These are phyloP conservation scores for Penicillium occitanis DNA, from an alignment of 2,329 filamentous ascomycete genomes.

Conservation along the genomic window DNA sequence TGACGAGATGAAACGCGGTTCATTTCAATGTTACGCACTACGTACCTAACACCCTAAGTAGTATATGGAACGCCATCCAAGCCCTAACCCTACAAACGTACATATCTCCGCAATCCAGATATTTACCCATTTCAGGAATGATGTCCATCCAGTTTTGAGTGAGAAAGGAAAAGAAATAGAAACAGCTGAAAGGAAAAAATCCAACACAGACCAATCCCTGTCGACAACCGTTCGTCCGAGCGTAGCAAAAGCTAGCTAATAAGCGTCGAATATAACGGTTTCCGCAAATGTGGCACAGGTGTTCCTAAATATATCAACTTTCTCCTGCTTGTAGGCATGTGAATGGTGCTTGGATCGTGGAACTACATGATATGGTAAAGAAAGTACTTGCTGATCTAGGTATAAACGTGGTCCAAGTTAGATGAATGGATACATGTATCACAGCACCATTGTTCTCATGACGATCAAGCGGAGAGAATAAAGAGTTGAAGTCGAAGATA, in stretches of 20 bases:
- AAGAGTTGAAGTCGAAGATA: neutral
- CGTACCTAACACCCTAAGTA: neutral
- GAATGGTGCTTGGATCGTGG: neutral
- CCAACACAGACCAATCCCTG: neutral
- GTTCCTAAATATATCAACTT: conserved; percentile 2
- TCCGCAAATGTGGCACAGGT: conserved; percentile 3
- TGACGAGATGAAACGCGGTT: neutral
- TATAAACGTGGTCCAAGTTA: neutral
- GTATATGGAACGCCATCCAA: neutral
- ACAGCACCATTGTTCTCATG: neutral
- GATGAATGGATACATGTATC: neutral
- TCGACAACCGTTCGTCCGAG: neutral
- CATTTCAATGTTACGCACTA: neutral
- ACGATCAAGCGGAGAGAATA: neutral
- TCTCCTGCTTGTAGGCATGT: too few relatives aligned
- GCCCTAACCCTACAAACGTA: neutral
- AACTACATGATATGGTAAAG: neutral
- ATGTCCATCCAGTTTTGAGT: neutral
- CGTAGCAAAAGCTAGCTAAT: neutral
- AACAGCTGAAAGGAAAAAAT: neutral
- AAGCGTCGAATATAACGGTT: neutral
- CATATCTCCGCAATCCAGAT: neutral
- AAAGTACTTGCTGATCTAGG: neutral
- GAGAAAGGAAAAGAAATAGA: neutral
- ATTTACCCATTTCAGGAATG: neutral